These are phyloP conservation scores for Fraxinus nigra DNA, from an alignment of 305 asterid genomes.

Conservation along the genomic window DNA sequence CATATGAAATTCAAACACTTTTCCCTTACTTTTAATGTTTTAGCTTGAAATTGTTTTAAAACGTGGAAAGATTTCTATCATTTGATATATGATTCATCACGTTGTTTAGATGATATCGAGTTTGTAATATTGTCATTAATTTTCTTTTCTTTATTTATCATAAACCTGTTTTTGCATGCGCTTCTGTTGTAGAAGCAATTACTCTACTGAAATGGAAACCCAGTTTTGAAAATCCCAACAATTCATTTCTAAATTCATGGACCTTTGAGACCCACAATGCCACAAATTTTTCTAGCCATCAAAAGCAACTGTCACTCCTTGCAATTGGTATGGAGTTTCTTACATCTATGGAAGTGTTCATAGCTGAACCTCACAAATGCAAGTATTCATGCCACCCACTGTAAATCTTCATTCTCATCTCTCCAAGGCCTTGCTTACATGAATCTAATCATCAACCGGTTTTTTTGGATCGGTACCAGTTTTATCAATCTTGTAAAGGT, in stretches of 20 bases:
- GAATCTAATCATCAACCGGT: not conserved
- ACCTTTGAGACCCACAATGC: not conserved
- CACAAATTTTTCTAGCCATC: not conserved
- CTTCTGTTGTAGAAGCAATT: constrained; percentile 4
- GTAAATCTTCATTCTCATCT: constrained; percentile 13
- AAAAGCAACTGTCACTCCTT: not conserved
- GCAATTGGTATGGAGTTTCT: constrained; percentile 21
- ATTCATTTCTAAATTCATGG: constrained; percentile 5
- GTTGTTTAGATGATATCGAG: not conserved
- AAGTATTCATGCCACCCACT: not conserved
- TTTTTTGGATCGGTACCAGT: not conserved
- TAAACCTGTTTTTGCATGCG: not conserved
- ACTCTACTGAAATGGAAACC: constrained; percentile 16
- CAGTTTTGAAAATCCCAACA: not conserved
- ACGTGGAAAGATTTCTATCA: not conserved
- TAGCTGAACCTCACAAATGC: constrained; percentile 25
- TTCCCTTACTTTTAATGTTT: not conserved
- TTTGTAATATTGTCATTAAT: not conserved
- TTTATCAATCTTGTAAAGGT: not conserved
- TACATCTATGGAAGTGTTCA: constrained; percentile 12
- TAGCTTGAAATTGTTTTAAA: not conserved
- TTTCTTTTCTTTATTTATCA: not conserved
- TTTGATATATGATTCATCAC: not conserved
- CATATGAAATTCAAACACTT: not conserved
- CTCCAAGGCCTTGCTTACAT: constrained; percentile 1